Percentiles rank a stretch among this genome's conserved stretches.
Conservation (phyloP, 805 yeast species). For the Wickerhamomyces mucosus region DNA sequence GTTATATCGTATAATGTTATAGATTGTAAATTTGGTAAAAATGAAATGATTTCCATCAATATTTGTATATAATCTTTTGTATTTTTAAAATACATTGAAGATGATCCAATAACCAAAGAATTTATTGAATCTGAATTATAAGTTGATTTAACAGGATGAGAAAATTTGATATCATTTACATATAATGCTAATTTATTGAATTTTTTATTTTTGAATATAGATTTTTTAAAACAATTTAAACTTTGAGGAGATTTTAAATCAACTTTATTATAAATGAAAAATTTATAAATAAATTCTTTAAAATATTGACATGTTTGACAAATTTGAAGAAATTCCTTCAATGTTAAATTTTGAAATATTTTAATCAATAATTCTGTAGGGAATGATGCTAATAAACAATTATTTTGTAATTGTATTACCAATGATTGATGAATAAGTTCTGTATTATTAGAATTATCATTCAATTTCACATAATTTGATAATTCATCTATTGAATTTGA, state of each 20-base stretch:
- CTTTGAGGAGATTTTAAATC: conserved; percentile 16
- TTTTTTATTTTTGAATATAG: conserved; percentile 25
- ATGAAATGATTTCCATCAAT: conserved; percentile 32
- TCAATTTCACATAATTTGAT: no score
- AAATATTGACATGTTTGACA: conserved; percentile 29
- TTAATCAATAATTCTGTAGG: conserved; percentile 35
- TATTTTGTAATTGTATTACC: background rate
- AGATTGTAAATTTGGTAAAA: conserved; percentile 35
- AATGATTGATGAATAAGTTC: background rate
- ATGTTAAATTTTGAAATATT: conserved; percentile 22
- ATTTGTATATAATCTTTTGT: conserved; percentile 22
- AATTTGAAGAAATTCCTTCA: conserved; percentile 18
- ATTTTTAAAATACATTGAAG: no score
- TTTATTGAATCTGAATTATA: no score
- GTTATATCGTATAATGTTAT: conserved; percentile 36
- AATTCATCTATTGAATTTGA: no score
- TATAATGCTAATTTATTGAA: conserved; percentile 15
- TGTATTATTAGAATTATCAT: no score
- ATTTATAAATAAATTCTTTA: conserved; percentile 26
- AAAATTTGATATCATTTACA: conserved; percentile 12
- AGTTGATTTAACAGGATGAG: conserved; percentile 10
- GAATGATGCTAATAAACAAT: conserved; percentile 18
- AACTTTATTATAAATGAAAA: conserved; percentile 28
- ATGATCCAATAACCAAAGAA: no score
- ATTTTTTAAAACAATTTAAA: conserved; percentile 24